Evolutionary conservation across 1,139 yeast species (phyloP).

Genomic region (Yamadazyma siamensis): DNA sequence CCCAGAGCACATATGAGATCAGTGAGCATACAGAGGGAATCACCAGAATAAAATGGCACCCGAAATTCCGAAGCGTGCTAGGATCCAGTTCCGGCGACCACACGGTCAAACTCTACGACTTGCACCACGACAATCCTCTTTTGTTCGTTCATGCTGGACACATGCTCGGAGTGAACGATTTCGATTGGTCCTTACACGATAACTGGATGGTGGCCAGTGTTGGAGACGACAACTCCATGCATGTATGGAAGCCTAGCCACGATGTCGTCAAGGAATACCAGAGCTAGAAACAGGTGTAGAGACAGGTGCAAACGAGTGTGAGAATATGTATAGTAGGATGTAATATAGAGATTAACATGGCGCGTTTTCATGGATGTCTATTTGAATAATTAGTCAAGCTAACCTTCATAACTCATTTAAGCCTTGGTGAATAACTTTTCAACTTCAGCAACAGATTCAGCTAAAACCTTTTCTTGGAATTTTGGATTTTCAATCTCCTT

Average conservation of each 20-base stretch:
- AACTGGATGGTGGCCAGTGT: conserved; percentile 81
- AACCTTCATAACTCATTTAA: conserved; percentile 6
- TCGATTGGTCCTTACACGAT: conserved; percentile 81
- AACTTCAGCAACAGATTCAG: conserved; percentile 87
- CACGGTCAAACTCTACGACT: conserved; percentile 69
- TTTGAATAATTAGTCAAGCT: conserved; percentile 1
- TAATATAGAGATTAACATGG: no score
- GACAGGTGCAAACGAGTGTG: no score
- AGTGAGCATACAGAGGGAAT: conserved; percentile 53
- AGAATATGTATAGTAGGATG: background rate
- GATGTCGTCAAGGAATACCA: conserved; percentile 15
- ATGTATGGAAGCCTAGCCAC: conserved; percentile 71
- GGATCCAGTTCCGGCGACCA: conserved; percentile 77
- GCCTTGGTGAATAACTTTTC: conserved; percentile 73
- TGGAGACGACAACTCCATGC: conserved; percentile 85
- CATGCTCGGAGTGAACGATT: conserved; percentile 79
- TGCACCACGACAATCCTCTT: conserved; percentile 39
- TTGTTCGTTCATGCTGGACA: conserved; percentile 88
- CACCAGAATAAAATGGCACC: conserved; percentile 79
- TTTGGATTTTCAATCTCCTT: conserved; percentile 80
- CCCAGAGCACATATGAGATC: conserved; percentile 13
- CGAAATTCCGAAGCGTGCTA: conserved; percentile 52
- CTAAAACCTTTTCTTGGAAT: conserved; percentile 90
- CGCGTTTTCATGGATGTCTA: no score
- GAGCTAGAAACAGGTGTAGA: no score